Base-by-base conservation (phyloP, 2,329 filamentous ascomycete species). In the Drechslerella coelobrocha region DNA sequence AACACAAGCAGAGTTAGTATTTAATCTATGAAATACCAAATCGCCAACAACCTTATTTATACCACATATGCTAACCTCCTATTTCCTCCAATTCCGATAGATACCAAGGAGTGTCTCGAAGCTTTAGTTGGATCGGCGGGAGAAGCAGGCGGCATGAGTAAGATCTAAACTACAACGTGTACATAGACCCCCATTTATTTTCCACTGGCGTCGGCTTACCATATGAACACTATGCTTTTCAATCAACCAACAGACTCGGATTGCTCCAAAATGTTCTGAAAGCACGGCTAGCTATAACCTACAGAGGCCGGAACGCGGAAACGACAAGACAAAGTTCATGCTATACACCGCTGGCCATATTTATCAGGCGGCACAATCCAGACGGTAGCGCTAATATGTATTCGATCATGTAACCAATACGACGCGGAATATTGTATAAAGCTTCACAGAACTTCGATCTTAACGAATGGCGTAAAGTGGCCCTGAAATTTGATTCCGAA, bases 131-230 rank as follows among this genome's bases (percentile, higher is more conserved):
- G 65, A 9, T 54, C 63, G 2, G 24, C 21, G 7, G 45, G 24
- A 41, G 66, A 71, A 34, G 37, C 52, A 51, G 47, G 59, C 59
- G 66, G 66, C 34, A 71, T 63, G 27, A 71, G 66, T 71, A 71
- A 71, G 66, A 51, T 63, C 43, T 71, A 65, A 55, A 34, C 24
- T 47, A 47, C n/a, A 41, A 21, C 37, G 57, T 63, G 66, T 71
- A 62, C 52, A 59, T 53, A 21, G 21, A 17, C 27, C 47, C 7
- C 47, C 27, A 12, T 9, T 8, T 3, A 6, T 9, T 10, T 34
- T 55, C 50, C 23, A 31, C 27, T 59, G 17, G 2, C 23, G 19
- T 29, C 4, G 21, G 34, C 56, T 51, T 24, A 41, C 9, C 2
- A 24, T 41, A 9, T 6, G 45, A n/a, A 24, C 3, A 26, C 26